Evolutionary conservation across 495 filamentous ascomycete species (phyloP), one percentile per base, ranked within the genome.

Genomic region (Neurospora cerealis): DNA sequence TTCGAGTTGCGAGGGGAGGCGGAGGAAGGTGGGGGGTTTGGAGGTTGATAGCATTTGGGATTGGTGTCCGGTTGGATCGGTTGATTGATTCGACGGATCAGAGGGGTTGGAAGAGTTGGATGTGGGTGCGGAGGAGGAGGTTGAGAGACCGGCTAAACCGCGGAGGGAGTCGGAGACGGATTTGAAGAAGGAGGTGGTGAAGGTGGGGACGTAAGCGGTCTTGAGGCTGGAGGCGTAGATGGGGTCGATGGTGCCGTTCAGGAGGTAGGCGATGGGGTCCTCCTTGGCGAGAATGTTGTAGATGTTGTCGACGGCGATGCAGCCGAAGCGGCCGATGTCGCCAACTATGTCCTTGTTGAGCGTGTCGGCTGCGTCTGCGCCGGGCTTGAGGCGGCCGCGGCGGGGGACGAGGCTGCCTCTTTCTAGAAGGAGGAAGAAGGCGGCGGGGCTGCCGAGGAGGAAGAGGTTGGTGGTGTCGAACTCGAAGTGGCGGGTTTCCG

Each of bases 381-480:
- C 91, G 5, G 91, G 89, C 80, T 97, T 97, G 24, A 89, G 81
- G 71, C 91, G 86, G 32, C 91, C 93, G 73, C 87, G 86, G 17
- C 96, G 91, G 15, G 96, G 96, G 17, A 93, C 81, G n/a, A 98
- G 85, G 28, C 84, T 88, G 32, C 92, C 93, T 83, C 90, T 90
- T 75, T 98, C 95, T 10, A 99, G 87, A 9, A 98, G 85, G 3
- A 99, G 82, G 82, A 99, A 99, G 83, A 99, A 98, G 0, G 91
- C 95, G 6, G 91, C 93, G 0, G 96, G 96, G 73, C 94, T 97
- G n/a, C 96, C 96, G 72, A 91, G 92, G 69, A 96, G 87, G 85
- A 97, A 98, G 10, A 98, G 85, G 75, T 93, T 93, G 72, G 87
- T 92, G 0, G 94, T 97, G 80, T 97, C 89, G 78, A 99, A 99